Percentiles rank a stretch among this genome's conserved stretches.
Evolutionary conservation across 2,329 filamentous ascomycete genomes (phyloP).

Genomic region (Waltergamsia citrina): DNA sequence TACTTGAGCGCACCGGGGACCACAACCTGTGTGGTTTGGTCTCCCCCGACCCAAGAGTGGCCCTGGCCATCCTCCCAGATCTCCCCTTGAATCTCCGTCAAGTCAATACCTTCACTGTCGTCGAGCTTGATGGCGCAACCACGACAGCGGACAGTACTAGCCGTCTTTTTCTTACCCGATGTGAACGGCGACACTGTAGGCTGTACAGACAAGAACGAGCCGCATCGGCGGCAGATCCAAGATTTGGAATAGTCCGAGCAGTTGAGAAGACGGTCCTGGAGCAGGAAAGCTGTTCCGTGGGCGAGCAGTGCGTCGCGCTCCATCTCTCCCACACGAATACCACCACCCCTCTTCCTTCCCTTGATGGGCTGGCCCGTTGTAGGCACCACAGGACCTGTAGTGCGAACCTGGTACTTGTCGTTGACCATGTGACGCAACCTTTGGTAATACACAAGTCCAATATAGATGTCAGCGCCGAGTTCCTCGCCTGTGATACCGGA

Average conservation of each 20-base stretch:
- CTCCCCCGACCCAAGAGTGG: conserved; percentile 75
- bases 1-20: conserved; percentile 90
- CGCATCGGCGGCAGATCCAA: conserved; percentile 84
- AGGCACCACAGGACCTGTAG: conserved; percentile 83
- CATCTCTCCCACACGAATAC: conserved; percentile 99
- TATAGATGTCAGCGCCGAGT: conserved; percentile 88
- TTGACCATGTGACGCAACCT: conserved; percentile 98
- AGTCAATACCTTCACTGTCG: conserved; percentile 45
- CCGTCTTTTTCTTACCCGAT: conserved; percentile 53
- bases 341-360: conserved; percentile 89
- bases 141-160: conserved; percentile 67
- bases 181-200: conserved; percentile 59
- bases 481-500: conserved; percentile 93
- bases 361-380: conserved; percentile 96
- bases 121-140: conserved; percentile 60
- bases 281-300: conserved; percentile 87
- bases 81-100: conserved; percentile 53
- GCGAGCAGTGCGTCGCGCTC: conserved; percentile 91
- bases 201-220: conserved; percentile 83
- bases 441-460: conserved; percentile 97
- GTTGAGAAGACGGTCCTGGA: conserved; percentile 94
- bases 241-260: conserved; percentile 88
- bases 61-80: conserved; percentile 92
- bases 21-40: conserved; percentile 83
- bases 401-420: conserved; percentile 98